A percentile compares a stretch with the other conserved stretches of the same genome.
Evolutionary conservation across 75 land plant genomes (phyloP).

Genomic region (Cupressus sempervirens): DNA sequence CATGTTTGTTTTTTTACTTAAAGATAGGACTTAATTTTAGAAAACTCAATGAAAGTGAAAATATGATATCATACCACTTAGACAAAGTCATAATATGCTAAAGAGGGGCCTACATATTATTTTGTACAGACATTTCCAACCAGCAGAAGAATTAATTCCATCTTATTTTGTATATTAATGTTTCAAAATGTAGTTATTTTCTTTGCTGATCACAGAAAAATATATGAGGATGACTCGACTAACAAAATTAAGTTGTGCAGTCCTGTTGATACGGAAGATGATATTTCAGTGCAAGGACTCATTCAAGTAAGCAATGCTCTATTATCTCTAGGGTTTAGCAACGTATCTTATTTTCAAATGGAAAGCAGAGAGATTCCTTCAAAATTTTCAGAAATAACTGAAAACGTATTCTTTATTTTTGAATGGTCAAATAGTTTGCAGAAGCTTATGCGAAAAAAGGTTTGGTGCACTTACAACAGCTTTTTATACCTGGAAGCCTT

Average conservation of each 20-base stretch:
- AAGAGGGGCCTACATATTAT: neutral
- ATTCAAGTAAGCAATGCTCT: conserved; percentile 41
- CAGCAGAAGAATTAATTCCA: neutral
- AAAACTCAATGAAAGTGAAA: neutral
- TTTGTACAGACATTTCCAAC: neutral
- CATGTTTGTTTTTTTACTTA: neutral
- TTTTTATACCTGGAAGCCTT: conserved; percentile 67
- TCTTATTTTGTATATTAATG: neutral
- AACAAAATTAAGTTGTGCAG: conserved; percentile 23
- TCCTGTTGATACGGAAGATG: conserved; percentile 72
- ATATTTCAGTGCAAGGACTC: conserved; percentile 58
- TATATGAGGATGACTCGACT: neutral
- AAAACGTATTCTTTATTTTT: neutral
- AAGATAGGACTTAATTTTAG: neutral
- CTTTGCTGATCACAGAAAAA: neutral
- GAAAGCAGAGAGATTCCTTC: neutral
- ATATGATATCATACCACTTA: neutral
- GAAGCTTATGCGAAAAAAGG: conserved; percentile 54
- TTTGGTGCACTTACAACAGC: conserved; percentile 46
- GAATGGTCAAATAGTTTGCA: conserved; percentile 58
- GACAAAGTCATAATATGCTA: neutral
- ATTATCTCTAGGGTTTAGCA: neutral
- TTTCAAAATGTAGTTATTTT: neutral
- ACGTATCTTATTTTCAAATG: neutral
- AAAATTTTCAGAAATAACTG: neutral